A percentile compares a stretch with the other conserved stretches of the same genome.
Conservation (phyloP, 176 grass and related monocot species). For the Thinopyrum elongatum region DNA sequence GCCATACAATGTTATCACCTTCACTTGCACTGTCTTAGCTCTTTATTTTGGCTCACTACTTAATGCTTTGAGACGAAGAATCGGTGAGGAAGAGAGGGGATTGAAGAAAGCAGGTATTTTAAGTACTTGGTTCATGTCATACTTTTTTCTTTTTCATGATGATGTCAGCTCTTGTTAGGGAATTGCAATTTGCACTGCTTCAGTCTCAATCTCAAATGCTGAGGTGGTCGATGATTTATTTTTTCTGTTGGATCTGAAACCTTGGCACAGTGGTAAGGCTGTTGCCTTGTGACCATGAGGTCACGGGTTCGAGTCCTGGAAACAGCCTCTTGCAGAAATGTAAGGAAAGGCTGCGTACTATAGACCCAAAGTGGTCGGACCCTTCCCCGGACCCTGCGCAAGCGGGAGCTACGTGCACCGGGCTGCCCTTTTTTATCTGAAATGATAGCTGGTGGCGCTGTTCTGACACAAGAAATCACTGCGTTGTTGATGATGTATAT, state of each 20-base stretch:
- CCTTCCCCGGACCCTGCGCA: too few relatives aligned
- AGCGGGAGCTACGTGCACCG: too few relatives aligned
- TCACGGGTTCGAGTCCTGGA: too few relatives aligned
- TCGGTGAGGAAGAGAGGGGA: slow-evolving; percentile 83
- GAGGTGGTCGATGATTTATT: not conserved
- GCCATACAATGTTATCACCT: slow-evolving; percentile 99
- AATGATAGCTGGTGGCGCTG: not conserved
- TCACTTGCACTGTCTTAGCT: slow-evolving; percentile 94
- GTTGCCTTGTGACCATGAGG: too few relatives aligned
- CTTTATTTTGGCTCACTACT: slow-evolving; percentile 96
- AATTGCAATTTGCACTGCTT: not conserved
- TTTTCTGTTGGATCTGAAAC: not conserved
- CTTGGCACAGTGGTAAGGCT: too few relatives aligned
- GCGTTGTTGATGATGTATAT: not conserved
- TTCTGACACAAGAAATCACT: not conserved
- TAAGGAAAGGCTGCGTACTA: too few relatives aligned
- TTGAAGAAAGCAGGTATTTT: slow-evolving; percentile 63
- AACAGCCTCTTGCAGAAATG: too few relatives aligned
- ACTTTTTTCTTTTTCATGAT: not conserved
- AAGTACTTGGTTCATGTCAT: not conserved
- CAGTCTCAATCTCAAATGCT: not conserved
- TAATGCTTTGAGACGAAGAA: slow-evolving; percentile 83
- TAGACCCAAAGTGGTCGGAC: too few relatives aligned
- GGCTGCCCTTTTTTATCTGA: too few relatives aligned
- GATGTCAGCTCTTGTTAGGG: not conserved